Evolutionary conservation across 148 eudicot species (phyloP), one percentile per base, ranked within the genome.

Genomic region (Vaccinium myrtillus): DNA sequence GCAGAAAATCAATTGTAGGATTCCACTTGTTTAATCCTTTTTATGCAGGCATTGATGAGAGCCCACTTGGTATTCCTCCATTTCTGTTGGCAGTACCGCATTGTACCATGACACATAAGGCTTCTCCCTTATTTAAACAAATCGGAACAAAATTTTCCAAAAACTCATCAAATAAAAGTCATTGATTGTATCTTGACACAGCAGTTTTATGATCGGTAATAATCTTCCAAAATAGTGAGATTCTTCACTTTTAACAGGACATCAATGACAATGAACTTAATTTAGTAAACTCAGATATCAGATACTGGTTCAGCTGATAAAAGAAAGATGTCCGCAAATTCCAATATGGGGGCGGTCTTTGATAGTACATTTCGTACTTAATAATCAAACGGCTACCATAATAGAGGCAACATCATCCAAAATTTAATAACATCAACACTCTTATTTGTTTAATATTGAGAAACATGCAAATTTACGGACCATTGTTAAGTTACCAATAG

Each of bases 1-100:
- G 46, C 56, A 48, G 49, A 81, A 53, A 61, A 43, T 43, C 32
- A 61, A 80, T 80, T 80, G 70, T 32, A 36, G 74, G 46, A 23
- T 56, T 48, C 15, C 23, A n/a, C 23, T 4, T 21, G 48, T 19
- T 13, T 43, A 43, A 36, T 32, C 50, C 27, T 43, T 69, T 69
- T 32, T 19, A 81, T 27, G 25, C 76, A 63, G 11, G 27, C 27
- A 82, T 16, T 27, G 36, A 50, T 70, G 59, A 70, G 43, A 65
- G 59, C 48, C 23, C 61, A 49, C 32, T 32, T 16, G 21, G 63
- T 8, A 82, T 69, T 23, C 23, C n/a, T 65, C 13, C 75, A 81
- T 16, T 82, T 59, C 49, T 49, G 48, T 82, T 10, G 16, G 63
- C 46, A 69, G 49, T 69, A 8, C 71, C 54, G 39, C 27, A 36